Evolutionary conservation across 768 basidiomycete genomes (phyloP).

Genomic region (Cyclocybe aegerita): DNA sequence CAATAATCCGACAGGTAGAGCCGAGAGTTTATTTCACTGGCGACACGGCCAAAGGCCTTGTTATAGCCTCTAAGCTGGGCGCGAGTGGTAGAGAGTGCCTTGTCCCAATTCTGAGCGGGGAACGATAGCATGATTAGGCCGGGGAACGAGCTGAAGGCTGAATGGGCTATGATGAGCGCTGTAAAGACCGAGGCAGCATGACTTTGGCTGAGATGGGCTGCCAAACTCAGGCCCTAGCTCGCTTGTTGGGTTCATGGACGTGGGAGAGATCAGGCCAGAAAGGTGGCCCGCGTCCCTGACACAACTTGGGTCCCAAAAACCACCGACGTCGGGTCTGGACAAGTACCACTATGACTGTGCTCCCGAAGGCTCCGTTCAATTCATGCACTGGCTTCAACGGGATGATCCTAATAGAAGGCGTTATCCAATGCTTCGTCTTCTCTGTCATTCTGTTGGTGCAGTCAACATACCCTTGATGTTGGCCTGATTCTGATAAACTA

Average conservation of each 20-base stretch:
- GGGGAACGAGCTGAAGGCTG: slow-evolving; percentile 2
- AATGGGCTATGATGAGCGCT: slow-evolving; percentile 1
- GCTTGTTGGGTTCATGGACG: too few relatives aligned
- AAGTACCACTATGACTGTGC: too few relatives aligned
- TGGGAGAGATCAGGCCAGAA: too few relatives aligned
- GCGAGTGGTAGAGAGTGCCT: slow-evolving; percentile 15
- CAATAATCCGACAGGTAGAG: slow-evolving; percentile 65
- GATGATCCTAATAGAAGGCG: slow-evolving; percentile 8
- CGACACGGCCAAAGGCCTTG: slow-evolving; percentile 21
- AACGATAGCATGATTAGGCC: slow-evolving; percentile 31
- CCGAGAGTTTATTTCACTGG: slow-evolving; percentile 41
- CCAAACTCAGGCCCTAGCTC: too few relatives aligned
- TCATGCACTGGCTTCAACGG: neutral
- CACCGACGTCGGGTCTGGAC: too few relatives aligned
- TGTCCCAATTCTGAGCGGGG: slow-evolving; percentile 30
- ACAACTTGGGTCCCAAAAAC: too few relatives aligned
- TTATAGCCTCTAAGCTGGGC: slow-evolving; percentile 3
- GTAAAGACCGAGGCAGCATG: too few relatives aligned
- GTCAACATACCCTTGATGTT: neutral
- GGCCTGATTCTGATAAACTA: neutral
- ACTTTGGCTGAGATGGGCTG: too few relatives aligned
- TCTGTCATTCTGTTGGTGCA: slow-evolving; percentile 24
- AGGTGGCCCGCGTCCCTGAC: too few relatives aligned
- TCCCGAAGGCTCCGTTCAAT: too few relatives aligned
- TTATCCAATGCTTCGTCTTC: slow-evolving; percentile 23